Evolutionary conservation across 179 eudicot genomes (phyloP), one percentile per base, ranked within the genome.

Genomic region (Silene coronaria): DNA sequence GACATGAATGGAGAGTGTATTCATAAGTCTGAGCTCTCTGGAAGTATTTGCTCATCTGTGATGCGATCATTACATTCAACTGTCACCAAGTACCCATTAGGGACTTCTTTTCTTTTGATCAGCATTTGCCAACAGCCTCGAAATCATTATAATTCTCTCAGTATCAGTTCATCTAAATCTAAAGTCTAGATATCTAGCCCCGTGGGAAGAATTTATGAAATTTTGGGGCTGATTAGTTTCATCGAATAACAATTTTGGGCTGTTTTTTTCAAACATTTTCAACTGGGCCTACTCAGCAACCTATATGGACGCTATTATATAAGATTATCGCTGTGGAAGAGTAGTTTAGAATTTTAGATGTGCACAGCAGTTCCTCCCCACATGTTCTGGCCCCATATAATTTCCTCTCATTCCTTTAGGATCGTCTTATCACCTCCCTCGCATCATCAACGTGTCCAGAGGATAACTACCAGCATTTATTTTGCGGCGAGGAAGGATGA

Each of bases 281-380:
- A 26, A 28, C 62, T 70, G 14, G 74, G 61, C 24, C 16, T 24
- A n/a, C 16, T 12, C 45, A 14, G 26, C 23, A 71, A 57, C 26
- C 30, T 26, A 30, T n/a, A 17, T 11, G 48, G n/a, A 2, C 51
- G n/a, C 70, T 67, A 2, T 30, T 30, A 27, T 26, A 24, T 61
- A 61, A 63, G 67, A 27, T 17, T 32, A 30, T 67, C 0, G 70
- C 27, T 17, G 24, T 19, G 72, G 21, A 69, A 69, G 32, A 69
- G 30, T 69, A 69, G 58, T 46, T 69, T 46, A 22, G 73, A 69
- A 69, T 28, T 46, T 69, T 46, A 12, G 73, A 42, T 46, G 59
- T 24, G 28, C 51, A 36, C 27, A 38, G 16, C 53, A 26, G 28
- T 9, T 48, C 38, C 73, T 70, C 74, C 1, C 38, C 7, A 10